phyloP scores from a whole-genome alignment of 371 early-diverging fungal species.

The Cokeromyces recurvatus region DNA sequence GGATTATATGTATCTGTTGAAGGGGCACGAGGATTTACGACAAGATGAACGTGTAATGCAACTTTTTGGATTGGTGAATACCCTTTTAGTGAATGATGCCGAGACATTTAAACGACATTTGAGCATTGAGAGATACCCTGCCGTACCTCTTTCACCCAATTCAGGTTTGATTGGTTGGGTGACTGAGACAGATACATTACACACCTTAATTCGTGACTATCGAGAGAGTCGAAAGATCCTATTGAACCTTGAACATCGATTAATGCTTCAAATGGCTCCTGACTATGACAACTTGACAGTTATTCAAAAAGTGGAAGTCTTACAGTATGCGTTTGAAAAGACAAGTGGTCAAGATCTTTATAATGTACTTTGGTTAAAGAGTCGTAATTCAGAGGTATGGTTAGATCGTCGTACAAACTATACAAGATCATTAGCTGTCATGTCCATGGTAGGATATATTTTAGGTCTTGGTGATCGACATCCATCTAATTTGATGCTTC shows the following conservation, averaged over 20 bases:
- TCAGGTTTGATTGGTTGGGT: constrained; percentile 97
- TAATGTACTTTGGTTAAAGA: constrained; percentile 94
- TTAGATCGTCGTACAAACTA: constrained; percentile 94
- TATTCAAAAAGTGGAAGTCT: constrained; percentile 95
- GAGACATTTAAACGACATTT: constrained; percentile 94
- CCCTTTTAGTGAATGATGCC: constrained; percentile 78
- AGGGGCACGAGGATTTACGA: constrained; percentile 97
- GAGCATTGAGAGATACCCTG: constrained; percentile 89
- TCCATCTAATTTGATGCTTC: constrained; percentile 97
- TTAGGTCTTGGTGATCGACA: constrained; percentile 98
- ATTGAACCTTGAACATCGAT: constrained; percentile 89
- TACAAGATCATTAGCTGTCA: constrained; percentile 93
- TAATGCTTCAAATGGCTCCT: constrained; percentile 95
- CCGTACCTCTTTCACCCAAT: constrained; percentile 94
- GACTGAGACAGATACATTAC: constrained; percentile 93
- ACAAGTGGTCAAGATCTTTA: constrained; percentile 95
- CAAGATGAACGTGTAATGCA: constrained; percentile 99
- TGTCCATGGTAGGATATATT: constrained; percentile 99
- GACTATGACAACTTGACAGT: constrained; percentile 90
- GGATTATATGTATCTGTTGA: constrained; percentile 89
- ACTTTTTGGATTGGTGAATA: constrained; percentile 96
- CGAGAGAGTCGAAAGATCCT: constrained; percentile 85
- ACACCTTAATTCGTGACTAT: constrained; percentile 87
- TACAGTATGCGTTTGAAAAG: constrained; percentile 91
- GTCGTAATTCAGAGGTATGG: constrained; percentile 94